Conservation (phyloP, 2,329 filamentous ascomycete species). For the Rhexocercosporidium sp. region DNA sequence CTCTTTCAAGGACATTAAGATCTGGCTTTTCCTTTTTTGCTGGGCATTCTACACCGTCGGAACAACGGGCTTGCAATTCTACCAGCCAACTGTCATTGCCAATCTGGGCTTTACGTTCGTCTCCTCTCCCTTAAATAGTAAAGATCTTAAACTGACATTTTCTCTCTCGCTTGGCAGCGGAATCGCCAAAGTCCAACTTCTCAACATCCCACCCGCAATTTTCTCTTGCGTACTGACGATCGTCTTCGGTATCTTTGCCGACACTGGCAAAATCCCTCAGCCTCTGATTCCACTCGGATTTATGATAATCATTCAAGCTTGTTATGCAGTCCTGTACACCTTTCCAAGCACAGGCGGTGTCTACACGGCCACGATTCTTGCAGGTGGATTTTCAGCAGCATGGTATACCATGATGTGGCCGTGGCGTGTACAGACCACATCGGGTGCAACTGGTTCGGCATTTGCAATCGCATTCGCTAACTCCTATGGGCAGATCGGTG, state of each 20-base stretch:
- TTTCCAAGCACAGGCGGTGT: slow-evolving; percentile 53
- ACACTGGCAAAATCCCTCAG: slow-evolving; percentile 49
- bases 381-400: slow-evolving; percentile 47
- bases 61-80: slow-evolving; percentile 49
- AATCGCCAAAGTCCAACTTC: slow-evolving; percentile 53
- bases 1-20: slow-evolving; percentile 47
- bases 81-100: slow-evolving; percentile 50
- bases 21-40: slow-evolving; percentile 53
- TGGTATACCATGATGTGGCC: slow-evolving; percentile 58
- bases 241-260: slow-evolving; percentile 48
- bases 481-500: slow-evolving; percentile 55
- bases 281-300: slow-evolving; percentile 52
- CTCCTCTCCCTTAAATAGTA: background rate
- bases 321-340: slow-evolving; percentile 51
- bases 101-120: slow-evolving; percentile 48
- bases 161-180: slow-evolving; percentile 30
- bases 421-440: slow-evolving; percentile 55
- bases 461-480: slow-evolving; percentile 57
- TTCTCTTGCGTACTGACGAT: slow-evolving; percentile 50
- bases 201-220: slow-evolving; percentile 54
- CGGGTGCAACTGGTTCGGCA: slow-evolving; percentile 53
- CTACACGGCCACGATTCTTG: slow-evolving; percentile 48
- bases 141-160: background rate
- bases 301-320: slow-evolving; percentile 49
- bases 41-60: slow-evolving; percentile 52